These are phyloP conservation scores for Isabelozyma pseudorhagii DNA, from an alignment of 805 yeast species.

Conservation along the genomic window DNA sequence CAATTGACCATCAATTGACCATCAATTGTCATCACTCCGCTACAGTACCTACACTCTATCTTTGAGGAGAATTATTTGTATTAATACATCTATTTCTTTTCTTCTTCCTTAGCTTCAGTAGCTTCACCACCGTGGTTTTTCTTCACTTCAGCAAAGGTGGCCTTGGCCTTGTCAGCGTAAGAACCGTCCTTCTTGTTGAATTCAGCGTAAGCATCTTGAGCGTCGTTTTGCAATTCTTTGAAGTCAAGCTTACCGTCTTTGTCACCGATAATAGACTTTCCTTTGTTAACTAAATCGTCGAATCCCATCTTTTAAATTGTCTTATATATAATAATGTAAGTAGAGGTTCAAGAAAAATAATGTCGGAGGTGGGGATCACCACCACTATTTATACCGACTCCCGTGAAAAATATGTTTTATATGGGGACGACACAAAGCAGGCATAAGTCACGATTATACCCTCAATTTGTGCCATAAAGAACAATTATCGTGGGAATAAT, in stretches of 20 bases:
- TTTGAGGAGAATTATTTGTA: neutral
- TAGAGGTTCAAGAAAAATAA: too few relatives aligned
- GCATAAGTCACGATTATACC: too few relatives aligned
- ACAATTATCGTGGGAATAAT: too few relatives aligned
- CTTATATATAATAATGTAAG: too few relatives aligned
- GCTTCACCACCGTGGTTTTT: conserved; percentile 16
- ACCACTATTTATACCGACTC: too few relatives aligned
- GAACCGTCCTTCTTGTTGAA: conserved; percentile 25
- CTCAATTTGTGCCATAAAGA: too few relatives aligned
- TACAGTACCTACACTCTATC: too few relatives aligned
- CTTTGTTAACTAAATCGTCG: conserved; percentile 30
- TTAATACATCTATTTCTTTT: conserved; percentile 1
- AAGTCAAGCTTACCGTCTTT: conserved; percentile 21
- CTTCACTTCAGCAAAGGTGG: conserved; percentile 27
- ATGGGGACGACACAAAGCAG: too few relatives aligned
- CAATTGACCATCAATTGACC: neutral
- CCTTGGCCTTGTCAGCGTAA: conserved; percentile 32
- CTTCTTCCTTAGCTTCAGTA: conserved; percentile 11
- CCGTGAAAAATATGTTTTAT: too few relatives aligned
- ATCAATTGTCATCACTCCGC: neutral
- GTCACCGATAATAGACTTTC: conserved; percentile 23
- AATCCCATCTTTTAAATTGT: conserved; percentile 21
- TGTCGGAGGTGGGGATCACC: too few relatives aligned
- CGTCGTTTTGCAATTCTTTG: conserved; percentile 25
- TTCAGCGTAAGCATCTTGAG: conserved; percentile 32